Evolutionary conservation across 305 asterid genomes (phyloP), one percentile per base, ranked within the genome.

Genomic region (Ruellia speciosa): DNA sequence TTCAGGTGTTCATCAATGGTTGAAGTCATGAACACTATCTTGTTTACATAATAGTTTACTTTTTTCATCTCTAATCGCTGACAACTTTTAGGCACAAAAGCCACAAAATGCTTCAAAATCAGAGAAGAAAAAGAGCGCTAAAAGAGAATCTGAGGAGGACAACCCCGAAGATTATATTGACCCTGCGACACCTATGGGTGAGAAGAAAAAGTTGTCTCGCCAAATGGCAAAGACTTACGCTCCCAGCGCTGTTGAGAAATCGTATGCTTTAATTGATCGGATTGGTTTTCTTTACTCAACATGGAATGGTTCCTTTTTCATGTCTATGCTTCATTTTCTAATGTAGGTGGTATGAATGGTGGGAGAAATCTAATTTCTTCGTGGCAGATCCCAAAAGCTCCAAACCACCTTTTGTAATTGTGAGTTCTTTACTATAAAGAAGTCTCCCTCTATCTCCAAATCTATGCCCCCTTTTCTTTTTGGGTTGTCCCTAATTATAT

Each of bases 261-360:
- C 86, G 97, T 88, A 80, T 54, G 94, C 70, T 62, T 41, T 59
- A 14, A 34, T 40, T 55, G 17, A 31, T 31, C 18, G 11, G 49
- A 12, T 43, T 14, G 59, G 16, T 65, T 46, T 73, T 63, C 12
- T 14, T 13, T 63, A 40, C 7, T 51, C 19, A 62, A 28, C 14
- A 39, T 41, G 19, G 49, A 49, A 41, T 52, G 53, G 20, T 20
- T 66, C 11, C 53, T 66, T 43, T 24, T 49, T 57, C 16, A 53
- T 34, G 41, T 8, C n/a, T 37, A 41, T 59, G 49, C 66, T 56
- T 54, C 57, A 49, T 59, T 24, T 50, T 56, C 64, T 64, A 34
- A 34, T 71, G 17, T 64, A 92, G 99, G 80, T 92, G 97, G 99
- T 92, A 92, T 70, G 83, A 78, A 2, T 88, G 97, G 99, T 93